phyloP scores from a whole-genome alignment of 495 filamentous ascomycete species.

The Opeltia flavorubescens region DNA sequence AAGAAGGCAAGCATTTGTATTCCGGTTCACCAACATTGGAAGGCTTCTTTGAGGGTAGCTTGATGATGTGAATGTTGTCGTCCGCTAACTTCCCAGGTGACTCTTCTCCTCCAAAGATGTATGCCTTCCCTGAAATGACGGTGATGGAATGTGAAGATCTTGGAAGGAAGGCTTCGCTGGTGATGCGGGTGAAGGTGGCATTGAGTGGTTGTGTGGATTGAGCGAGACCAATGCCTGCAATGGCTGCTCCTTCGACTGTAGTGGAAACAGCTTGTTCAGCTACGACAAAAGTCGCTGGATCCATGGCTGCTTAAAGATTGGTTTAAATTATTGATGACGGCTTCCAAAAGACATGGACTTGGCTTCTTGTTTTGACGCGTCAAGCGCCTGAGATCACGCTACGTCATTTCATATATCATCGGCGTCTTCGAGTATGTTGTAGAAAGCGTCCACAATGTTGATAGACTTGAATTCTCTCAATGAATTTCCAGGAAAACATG shows the following conservation, averaged over 20 bases:
- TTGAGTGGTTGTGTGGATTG: conserved; percentile 29
- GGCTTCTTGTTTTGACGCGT: too few relatives aligned
- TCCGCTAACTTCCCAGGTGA: conserved; percentile 24
- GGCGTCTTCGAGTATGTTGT: too few relatives aligned
- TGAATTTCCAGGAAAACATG: too few relatives aligned
- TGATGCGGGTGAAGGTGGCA: conserved; percentile 27
- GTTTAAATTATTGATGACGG: too few relatives aligned
- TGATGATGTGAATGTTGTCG: conserved; percentile 32
- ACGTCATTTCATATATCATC: too few relatives aligned
- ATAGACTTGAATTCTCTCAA: too few relatives aligned
- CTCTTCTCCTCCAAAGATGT: conserved; percentile 37
- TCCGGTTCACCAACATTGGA: conserved; percentile 18
- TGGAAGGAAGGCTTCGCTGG: conserved; percentile 24
- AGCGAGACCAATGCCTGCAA: conserved; percentile 21
- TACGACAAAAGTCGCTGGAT: conserved; percentile 23
- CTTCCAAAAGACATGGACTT: too few relatives aligned
- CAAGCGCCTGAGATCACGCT: too few relatives aligned
- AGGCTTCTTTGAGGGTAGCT: conserved; percentile 19
- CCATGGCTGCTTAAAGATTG: conserved; percentile 9
- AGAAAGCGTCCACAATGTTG: too few relatives aligned
- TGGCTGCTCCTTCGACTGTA: conserved; percentile 24
- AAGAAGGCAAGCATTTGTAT: conserved; percentile 23
- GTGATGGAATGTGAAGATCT: conserved; percentile 34
- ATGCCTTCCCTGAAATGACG: conserved; percentile 29
- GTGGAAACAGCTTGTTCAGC: conserved; percentile 31